These are phyloP conservation scores for Cladosporium sp. DNA, from an alignment of 2,329 filamentous ascomycete genomes.

Conservation along the genomic window DNA sequence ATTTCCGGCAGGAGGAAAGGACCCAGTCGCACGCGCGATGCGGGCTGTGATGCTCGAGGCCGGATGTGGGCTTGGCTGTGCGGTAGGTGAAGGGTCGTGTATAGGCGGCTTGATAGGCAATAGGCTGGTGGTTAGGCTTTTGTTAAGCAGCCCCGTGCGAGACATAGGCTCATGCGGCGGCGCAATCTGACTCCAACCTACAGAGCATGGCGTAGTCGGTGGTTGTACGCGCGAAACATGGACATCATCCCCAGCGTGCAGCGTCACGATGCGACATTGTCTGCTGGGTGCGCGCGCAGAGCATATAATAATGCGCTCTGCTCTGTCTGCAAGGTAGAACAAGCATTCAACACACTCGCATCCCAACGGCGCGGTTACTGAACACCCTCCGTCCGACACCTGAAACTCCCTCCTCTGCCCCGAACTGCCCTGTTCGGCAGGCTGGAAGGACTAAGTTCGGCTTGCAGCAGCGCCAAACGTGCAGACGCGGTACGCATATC, in stretches of 20 bases:
- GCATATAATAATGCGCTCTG: not conserved
- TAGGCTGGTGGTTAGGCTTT: not conserved
- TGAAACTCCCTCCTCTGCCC: slow-evolving; percentile 1
- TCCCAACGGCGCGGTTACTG: slow-evolving; percentile 7
- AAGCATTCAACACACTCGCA: not conserved
- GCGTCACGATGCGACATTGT: slow-evolving; percentile 15
- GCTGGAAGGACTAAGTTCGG: slow-evolving; percentile 8
- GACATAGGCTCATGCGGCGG: slow-evolving; percentile 17
- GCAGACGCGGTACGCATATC: slow-evolving; percentile 16
- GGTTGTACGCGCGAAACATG: slow-evolving; percentile 17
- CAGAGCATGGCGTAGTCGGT: slow-evolving; percentile 16
- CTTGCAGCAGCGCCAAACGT: slow-evolving; percentile 13
- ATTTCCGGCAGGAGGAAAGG: slow-evolving; percentile 7
- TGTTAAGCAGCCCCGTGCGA: slow-evolving; percentile 6
- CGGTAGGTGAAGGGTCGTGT: not conserved
- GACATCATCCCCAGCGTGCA: slow-evolving; percentile 13
- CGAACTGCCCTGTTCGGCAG: not conserved
- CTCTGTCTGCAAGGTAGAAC: not conserved
- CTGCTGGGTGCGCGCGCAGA: not conserved
- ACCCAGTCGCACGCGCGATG: slow-evolving; percentile 6
- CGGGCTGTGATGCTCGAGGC: not conserved
- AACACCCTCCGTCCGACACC: slow-evolving; percentile 9
- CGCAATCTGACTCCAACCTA: slow-evolving; percentile 18
- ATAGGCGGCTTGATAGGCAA: not conserved
- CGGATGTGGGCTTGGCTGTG: not conserved